Evolutionary conservation across 2,329 filamentous ascomycete species (phyloP), one percentile per base, ranked within the genome.

Genomic region (Penicillium sp.): DNA sequence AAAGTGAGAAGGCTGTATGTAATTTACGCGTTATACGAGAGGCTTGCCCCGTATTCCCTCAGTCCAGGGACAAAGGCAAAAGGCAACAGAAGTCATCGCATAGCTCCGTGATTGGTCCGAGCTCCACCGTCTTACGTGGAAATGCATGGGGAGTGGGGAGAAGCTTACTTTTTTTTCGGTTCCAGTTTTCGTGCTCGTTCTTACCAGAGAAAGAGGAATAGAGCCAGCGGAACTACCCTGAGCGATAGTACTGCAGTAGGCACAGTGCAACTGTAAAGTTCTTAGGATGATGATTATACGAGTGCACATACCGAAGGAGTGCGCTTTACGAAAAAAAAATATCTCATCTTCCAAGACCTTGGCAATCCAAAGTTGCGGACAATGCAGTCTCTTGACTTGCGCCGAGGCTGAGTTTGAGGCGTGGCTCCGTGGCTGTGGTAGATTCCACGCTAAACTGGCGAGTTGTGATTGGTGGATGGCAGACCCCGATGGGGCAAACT

Each of bases 61-160:
- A 33, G 30, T 33, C 48, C 26, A 35, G 45, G 48, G 48, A 30
- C 2, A 33, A 33, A 33, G 51, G 51, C 51, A 40, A 53, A 53
- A 53, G 51, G 51, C 51, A 53, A 28, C n/a, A 40, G n/a, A 26
- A 22, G 45, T n/a, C 25, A 28, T 33, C 3, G 10, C 3, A 3
- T 5, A 3, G 14, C 45, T 48, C 26, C 26, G 45, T 48, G 0
- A 48, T 51, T 51, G 48, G 48, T 22, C n/a, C 2, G 4, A 33
- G n/a, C 30, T 35, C 48, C 48, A 35, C 48, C 16, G 8, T 10
- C 4, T 35, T 51, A 30, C n/a, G 30, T 25, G 30, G 48, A 35
- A 51, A 26, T 51, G 48, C 48, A 30, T 51, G 48, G 48, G 22
- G 16, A 35, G 48, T 51, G 48, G 30, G 28, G 16, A 13, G 48